These are phyloP conservation scores for Plasmodium blacklocki DNA, from an alignment of 169 alveolate species.

Conservation along the genomic window DNA sequence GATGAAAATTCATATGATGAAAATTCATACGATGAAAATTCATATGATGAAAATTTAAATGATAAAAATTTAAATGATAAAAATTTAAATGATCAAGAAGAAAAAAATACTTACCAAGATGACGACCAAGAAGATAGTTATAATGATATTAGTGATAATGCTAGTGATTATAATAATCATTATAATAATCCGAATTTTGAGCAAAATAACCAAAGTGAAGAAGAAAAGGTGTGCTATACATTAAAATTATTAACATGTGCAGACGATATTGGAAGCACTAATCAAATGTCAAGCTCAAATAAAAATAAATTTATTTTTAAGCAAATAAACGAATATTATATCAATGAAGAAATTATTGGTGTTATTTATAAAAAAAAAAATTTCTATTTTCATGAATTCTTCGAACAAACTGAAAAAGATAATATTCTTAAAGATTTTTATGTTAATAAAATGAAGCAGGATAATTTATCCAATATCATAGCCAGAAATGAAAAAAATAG, in stretches of 20 bases:
- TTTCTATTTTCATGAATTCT: constrained; percentile 56
- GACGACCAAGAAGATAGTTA: background rate
- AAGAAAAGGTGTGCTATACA: constrained; percentile 8
- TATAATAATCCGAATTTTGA: background rate
- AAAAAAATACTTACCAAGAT: background rate
- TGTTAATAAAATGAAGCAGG: constrained; percentile 8
- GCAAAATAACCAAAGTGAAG: background rate
- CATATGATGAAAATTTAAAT: background rate
- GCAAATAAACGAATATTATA: constrained; percentile 48
- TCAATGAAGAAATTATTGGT: constrained; percentile 66
- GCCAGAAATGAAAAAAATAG: constrained; percentile 6
- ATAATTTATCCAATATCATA: background rate
- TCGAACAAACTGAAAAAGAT: constrained; percentile 36
- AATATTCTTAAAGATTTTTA: constrained; percentile 43
- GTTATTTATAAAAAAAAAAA: constrained; percentile 60
- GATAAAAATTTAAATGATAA: no score
- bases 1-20: background rate
- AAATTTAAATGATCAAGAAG: background rate
- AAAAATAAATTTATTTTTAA: constrained; percentile 41
- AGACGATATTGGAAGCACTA: constrained; percentile 24
- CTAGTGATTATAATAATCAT: background rate
- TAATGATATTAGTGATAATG: background rate
- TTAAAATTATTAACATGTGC: constrained; percentile 45
- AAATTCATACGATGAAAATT: background rate
- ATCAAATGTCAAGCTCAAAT: background rate